Evolutionary conservation across 345 rosid genomes (phyloP).

Genomic region (Gossypium bickii): DNA sequence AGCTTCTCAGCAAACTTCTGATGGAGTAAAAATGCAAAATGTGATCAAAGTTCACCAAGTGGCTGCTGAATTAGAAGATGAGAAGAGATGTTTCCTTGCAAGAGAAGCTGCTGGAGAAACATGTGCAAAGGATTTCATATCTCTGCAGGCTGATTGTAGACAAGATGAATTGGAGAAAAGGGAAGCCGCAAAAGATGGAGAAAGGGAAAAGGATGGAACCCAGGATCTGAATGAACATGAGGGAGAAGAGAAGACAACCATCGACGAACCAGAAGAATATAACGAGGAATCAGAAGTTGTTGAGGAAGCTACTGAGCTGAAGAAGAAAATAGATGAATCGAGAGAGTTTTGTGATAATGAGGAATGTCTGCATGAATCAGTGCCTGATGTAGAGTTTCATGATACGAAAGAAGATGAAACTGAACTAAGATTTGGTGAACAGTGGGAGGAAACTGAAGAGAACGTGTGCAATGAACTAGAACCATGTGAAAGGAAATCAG

Average conservation of each 20-base stretch:
- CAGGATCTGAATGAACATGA: conserved; percentile 22
- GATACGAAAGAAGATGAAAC: conserved; percentile 33
- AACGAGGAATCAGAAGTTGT: conserved; percentile 26
- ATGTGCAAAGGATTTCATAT: conserved; percentile 19
- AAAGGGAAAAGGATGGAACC: conserved; percentile 30
- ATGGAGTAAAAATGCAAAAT: conserved; percentile 14
- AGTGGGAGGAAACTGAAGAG: conserved; percentile 23
- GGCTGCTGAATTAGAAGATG: conserved; percentile 21
- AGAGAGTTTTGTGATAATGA: conserved; percentile 27
- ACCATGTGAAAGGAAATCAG: conserved; percentile 8
- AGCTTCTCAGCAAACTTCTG: conserved; percentile 24
- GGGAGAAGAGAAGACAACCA: conserved; percentile 26
- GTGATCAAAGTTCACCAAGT: conserved; percentile 17
- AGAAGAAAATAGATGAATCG: conserved; percentile 31
- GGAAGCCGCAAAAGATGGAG: conserved; percentile 33
- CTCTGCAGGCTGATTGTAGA: conserved; percentile 27
- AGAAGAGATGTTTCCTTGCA: conserved; percentile 14
- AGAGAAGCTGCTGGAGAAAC: conserved; percentile 24
- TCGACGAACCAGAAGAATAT: conserved; percentile 33
- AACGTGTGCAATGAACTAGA: not conserved
- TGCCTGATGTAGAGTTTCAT: conserved; percentile 26
- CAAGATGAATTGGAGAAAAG: conserved; percentile 30
- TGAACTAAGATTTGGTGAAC: conserved; percentile 21
- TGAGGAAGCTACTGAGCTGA: conserved; percentile 31
- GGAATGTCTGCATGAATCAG: conserved; percentile 18